Conservation (phyloP, 208 protist species). For the Lotmaria passim region DNA sequence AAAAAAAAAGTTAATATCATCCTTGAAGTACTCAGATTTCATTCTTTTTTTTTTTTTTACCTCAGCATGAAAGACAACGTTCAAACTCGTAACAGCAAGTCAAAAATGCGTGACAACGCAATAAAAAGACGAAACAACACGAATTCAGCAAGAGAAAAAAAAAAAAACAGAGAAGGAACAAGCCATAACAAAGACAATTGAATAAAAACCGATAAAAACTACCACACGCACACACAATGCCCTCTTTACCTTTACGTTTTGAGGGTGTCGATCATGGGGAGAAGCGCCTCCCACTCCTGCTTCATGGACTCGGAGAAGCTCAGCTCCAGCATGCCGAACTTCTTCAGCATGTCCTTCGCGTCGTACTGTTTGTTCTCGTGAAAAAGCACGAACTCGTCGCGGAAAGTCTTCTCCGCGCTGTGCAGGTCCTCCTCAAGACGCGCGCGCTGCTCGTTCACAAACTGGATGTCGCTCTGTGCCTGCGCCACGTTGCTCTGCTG, state of each 20-base stretch:
- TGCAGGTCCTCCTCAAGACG: slow-evolving; percentile 40
- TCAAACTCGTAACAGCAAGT: no score
- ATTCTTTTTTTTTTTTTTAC: no score
- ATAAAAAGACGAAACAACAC: neutral
- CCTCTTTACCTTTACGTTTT: slow-evolving; percentile 13
- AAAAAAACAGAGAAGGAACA: slow-evolving; percentile 22
- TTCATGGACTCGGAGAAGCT: slow-evolving; percentile 71
- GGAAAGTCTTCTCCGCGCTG: slow-evolving; percentile 46
- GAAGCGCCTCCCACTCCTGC: slow-evolving; percentile 69
- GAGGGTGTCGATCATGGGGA: slow-evolving; percentile 48
- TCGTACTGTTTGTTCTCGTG: slow-evolving; percentile 86
- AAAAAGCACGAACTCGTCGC: slow-evolving; percentile 77
- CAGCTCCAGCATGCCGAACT: slow-evolving; percentile 82
- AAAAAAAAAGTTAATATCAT: no score
- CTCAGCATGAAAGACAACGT: no score
- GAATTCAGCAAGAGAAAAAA: neutral
- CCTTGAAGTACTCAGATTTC: no score
- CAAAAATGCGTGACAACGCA: no score
- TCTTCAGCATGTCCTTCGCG: slow-evolving; percentile 75
- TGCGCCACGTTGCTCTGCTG: slow-evolving; percentile 35
- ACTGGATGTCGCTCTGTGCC: slow-evolving; percentile 39
- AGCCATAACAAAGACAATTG: slow-evolving; percentile 14
- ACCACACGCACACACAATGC: neutral
- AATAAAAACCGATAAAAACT: neutral
- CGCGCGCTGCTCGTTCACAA: slow-evolving; percentile 40